Conservation (phyloP, 768 basidiomycete species). For the Leccinum broughii region DNA sequence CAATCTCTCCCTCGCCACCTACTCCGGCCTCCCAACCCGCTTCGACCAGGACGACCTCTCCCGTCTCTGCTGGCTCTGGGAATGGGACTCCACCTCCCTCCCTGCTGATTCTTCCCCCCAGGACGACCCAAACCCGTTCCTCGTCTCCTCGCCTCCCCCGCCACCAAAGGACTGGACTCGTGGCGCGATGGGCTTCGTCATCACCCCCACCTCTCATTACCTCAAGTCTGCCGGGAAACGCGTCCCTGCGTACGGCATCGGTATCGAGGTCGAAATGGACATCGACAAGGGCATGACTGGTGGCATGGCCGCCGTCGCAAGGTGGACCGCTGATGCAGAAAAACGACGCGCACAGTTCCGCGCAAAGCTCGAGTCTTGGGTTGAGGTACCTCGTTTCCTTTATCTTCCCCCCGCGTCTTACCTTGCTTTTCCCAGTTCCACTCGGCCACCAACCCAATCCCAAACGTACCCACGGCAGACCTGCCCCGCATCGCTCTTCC, state of each 20-base stretch:
- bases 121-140: slow-evolving; percentile 74
- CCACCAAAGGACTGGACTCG: slow-evolving; percentile 70
- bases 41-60: slow-evolving; percentile 70
- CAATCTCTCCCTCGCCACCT: slow-evolving; percentile 68
- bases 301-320: slow-evolving; percentile 88
- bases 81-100: slow-evolving; percentile 67
- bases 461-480: slow-evolving; percentile 63
- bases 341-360: slow-evolving; percentile 57
- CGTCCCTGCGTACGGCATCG: slow-evolving; percentile 79
- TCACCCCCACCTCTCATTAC: slow-evolving; percentile 73
- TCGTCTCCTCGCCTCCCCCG: slow-evolving; percentile 41
- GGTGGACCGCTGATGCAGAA: slow-evolving; percentile 77
- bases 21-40: slow-evolving; percentile 62
- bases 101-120: slow-evolving; percentile 27
- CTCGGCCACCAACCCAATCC: slow-evolving; percentile 40
- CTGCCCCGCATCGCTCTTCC: slow-evolving; percentile 56
- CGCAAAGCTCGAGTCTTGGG: slow-evolving; percentile 64
- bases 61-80: slow-evolving; percentile 86
- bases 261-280: slow-evolving; percentile 85
- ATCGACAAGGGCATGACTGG: slow-evolving; percentile 76
- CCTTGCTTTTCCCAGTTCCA: slow-evolving; percentile 48
- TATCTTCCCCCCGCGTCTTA: slow-evolving; percentile 5
- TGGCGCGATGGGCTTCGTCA: slow-evolving; percentile 75
- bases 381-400: slow-evolving; percentile 42
- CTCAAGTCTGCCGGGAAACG: slow-evolving; percentile 65